A percentile compares a stretch with the other conserved stretches of the same genome.
Evolutionary conservation across 2,329 filamentous ascomycete species (phyloP).

Genomic region (Clonostachys chloroleuca): DNA sequence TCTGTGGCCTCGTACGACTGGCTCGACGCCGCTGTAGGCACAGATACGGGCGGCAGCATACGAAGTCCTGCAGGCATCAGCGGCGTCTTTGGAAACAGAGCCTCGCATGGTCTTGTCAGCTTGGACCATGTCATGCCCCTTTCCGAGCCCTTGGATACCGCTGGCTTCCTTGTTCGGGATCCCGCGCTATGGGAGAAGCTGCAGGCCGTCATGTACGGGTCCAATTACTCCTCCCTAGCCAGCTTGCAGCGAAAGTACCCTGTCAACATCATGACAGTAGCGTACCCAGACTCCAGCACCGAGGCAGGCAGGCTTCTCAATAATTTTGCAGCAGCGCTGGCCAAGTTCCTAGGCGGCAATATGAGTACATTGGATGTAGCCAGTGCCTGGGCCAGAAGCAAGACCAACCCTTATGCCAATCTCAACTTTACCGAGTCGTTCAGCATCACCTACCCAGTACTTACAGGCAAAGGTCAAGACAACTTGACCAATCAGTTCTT

Average conservation of each 20-base stretch:
- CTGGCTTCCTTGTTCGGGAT: constrained; percentile 34
- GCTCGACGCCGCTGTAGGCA: constrained; percentile 34
- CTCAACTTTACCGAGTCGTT: constrained; percentile 15
- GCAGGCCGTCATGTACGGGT: constrained; percentile 20
- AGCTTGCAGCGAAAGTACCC: constrained; percentile 15
- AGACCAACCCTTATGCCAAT: constrained; percentile 8
- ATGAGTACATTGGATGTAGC: constrained; percentile 9
- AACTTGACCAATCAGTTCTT: constrained; percentile 29
- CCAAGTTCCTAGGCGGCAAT: constrained; percentile 7
- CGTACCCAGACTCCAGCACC: not conserved
- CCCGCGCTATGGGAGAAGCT: constrained; percentile 23
- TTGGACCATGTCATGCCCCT: constrained; percentile 36
- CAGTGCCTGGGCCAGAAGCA: constrained; percentile 14
- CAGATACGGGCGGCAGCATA: constrained; percentile 37
- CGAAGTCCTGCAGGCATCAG: constrained; percentile 34
- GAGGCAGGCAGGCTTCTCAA: constrained; percentile 12
- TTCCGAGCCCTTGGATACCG: constrained; percentile 33
- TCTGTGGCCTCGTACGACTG: constrained; percentile 33
- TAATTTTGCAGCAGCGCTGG: constrained; percentile 17
- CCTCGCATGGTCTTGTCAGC: constrained; percentile 29
- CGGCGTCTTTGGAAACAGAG: constrained; percentile 39
- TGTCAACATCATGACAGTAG: constrained; percentile 7
- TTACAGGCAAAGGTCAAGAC: constrained; percentile 30
- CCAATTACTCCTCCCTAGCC: constrained; percentile 24
- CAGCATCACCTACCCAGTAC: constrained; percentile 23